Conservation (phyloP, 2,329 filamentous ascomycete genomes). For the Elsinoe fawcettii region DNA sequence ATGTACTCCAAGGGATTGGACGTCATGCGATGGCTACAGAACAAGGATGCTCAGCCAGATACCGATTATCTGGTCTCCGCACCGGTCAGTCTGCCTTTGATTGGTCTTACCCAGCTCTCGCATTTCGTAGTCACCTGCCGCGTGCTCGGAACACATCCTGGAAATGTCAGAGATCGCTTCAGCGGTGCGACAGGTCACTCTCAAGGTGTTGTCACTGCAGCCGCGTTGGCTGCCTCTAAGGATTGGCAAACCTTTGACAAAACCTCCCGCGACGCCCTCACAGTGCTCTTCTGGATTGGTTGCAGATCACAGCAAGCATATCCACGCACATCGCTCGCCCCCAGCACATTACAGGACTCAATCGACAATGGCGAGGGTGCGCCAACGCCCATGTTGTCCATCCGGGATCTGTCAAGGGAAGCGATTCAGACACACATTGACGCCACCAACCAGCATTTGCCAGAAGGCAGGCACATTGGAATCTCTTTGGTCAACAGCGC, state of each 20-base stretch:
- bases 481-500: constrained; percentile 96
- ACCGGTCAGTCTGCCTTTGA: constrained; percentile 90
- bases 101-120: constrained; percentile 89
- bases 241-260: constrained; percentile 89
- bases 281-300: constrained; percentile 97
- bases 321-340: constrained; percentile 86
- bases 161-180: constrained; percentile 75
- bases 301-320: constrained; percentile 95
- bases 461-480: constrained; percentile 82
- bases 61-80: constrained; percentile 90
- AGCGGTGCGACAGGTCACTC: constrained; percentile 91
- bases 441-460: constrained; percentile 92
- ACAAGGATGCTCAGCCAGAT: constrained; percentile 83
- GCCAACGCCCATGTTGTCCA: constrained; percentile 95
- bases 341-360: constrained; percentile 84
- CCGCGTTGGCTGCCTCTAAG: constrained; percentile 79
- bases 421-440: constrained; percentile 96
- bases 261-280: constrained; percentile 70
- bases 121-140: constrained; percentile 95
- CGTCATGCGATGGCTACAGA: constrained; percentile 85
- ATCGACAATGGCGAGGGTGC: constrained; percentile 89
- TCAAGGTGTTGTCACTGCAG: constrained; percentile 89
- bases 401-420: constrained; percentile 78
- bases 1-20: constrained; percentile 96
- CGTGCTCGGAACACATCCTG: constrained; percentile 80